Percentiles rank a stretch among this genome's conserved stretches.
These are phyloP conservation scores for Trichosanthes truncata DNA, from an alignment of 306 rosid genomes.

Conservation along the genomic window DNA sequence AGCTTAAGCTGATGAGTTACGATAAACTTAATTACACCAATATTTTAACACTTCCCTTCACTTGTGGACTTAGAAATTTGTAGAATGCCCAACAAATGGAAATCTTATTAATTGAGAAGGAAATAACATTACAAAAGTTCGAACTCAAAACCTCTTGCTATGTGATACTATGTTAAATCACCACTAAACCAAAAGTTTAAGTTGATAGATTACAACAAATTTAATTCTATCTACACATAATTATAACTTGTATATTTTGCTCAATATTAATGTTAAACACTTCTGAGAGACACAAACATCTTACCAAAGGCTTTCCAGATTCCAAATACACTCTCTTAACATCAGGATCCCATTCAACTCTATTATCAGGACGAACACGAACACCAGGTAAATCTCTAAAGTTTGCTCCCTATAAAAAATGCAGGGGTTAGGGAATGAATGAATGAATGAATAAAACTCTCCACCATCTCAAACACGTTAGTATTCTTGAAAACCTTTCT, in stretches of 20 bases:
- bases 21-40: no score
- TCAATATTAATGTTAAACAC: not conserved
- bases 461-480: not conserved
- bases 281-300: not conserved
- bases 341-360: slow-evolving; percentile 56
- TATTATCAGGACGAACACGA: slow-evolving; percentile 39
- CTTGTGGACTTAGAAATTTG: no score
- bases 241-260: not conserved
- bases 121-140: no score
- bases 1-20: no score
- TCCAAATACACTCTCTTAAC: slow-evolving; percentile 37
- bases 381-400: slow-evolving; percentile 84
- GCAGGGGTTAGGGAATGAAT: not conserved
- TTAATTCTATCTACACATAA: no score
- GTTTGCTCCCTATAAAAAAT: slow-evolving; percentile 46
- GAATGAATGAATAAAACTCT: not conserved
- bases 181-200: no score
- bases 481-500: slow-evolving; percentile 35
- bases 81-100: no score
- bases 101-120: no score
- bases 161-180: no score
- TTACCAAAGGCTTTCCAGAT: slow-evolving; percentile 86
- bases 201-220: no score
- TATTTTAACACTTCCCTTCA: no score
- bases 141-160: no score